These are phyloP conservation scores for Aspergillus ochraceoroseus DNA, from an alignment of 2,329 filamentous ascomycete genomes.

Conservation along the genomic window DNA sequence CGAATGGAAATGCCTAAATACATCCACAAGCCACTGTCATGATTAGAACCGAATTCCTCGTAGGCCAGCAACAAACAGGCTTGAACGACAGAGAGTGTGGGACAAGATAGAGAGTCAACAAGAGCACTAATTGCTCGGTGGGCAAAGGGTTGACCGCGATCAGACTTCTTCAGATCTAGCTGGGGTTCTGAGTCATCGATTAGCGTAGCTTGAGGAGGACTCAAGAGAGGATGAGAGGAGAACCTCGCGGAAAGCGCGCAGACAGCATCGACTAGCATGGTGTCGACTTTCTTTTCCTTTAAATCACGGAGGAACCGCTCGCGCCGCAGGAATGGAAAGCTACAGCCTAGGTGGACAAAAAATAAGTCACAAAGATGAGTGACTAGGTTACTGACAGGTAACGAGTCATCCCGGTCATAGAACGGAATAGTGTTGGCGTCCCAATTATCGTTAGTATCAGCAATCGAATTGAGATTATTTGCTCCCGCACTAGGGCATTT, in stretches of 20 bases:
- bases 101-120: constrained; percentile 76
- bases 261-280: constrained; percentile 80
- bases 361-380: constrained; percentile 73
- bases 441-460: constrained; percentile 29
- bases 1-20: constrained; percentile 83
- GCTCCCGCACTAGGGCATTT: constrained; percentile 22
- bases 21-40: constrained; percentile 91
- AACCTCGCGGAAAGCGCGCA: constrained; percentile 79
- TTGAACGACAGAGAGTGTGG: constrained; percentile 76
- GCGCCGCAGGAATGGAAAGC: constrained; percentile 74
- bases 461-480: constrained; percentile 18
- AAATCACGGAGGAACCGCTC: constrained; percentile 69
- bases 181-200: constrained; percentile 39
- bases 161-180: constrained; percentile 48
- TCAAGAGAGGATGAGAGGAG: constrained; percentile 56
- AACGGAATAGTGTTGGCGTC: constrained; percentile 54
- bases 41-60: constrained; percentile 80
- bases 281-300: constrained; percentile 73
- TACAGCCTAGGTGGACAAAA: constrained; percentile 76
- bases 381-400: constrained; percentile 69
- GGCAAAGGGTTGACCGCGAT: constrained; percentile 72
- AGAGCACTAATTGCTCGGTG: constrained; percentile 77
- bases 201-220: constrained; percentile 49
- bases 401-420: constrained; percentile 68
- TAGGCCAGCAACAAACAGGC: constrained; percentile 80